Evolutionary conservation across 176 grass and related monocot species (phyloP).

Genomic region (Coix lacrymajobi): DNA sequence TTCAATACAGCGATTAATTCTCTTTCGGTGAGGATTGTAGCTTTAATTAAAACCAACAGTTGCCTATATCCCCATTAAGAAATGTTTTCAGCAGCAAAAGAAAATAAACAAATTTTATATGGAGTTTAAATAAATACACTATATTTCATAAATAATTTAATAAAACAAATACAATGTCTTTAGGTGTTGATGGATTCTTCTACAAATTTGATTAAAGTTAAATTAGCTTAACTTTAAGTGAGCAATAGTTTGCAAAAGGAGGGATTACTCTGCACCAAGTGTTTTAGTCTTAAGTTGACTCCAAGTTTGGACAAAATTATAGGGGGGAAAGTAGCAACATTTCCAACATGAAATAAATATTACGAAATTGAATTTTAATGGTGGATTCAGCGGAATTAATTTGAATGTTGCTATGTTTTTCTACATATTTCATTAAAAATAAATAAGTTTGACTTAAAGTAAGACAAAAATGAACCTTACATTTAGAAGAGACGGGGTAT

Average conservation of each 20-base stretch:
- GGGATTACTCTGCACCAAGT: neutral
- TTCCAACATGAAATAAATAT: neutral
- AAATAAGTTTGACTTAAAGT: too few relatives aligned
- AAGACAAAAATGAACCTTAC: too few relatives aligned
- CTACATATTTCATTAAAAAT: too few relatives aligned
- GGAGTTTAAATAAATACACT: neutral
- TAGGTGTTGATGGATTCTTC: neutral
- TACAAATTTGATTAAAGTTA: neutral
- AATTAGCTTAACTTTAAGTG: neutral
- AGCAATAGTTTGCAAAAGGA: neutral
- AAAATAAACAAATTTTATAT: neutral
- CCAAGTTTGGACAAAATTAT: neutral
- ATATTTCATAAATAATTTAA: neutral
- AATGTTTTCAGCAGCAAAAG: neutral
- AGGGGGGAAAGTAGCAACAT: neutral
- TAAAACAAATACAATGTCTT: neutral
- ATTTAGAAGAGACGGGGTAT: too few relatives aligned
- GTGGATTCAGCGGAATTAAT: too few relatives aligned
- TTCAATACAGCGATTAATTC: slow-evolving; percentile 7
- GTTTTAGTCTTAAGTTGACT: neutral
- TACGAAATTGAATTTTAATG: too few relatives aligned
- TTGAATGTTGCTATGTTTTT: too few relatives aligned
- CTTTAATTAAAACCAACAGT: neutral
- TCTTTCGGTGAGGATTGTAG: neutral
- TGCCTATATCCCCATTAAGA: neutral